phyloP scores from a whole-genome alignment of 352 stramenopile species.

The Pythium oligandrum region DNA sequence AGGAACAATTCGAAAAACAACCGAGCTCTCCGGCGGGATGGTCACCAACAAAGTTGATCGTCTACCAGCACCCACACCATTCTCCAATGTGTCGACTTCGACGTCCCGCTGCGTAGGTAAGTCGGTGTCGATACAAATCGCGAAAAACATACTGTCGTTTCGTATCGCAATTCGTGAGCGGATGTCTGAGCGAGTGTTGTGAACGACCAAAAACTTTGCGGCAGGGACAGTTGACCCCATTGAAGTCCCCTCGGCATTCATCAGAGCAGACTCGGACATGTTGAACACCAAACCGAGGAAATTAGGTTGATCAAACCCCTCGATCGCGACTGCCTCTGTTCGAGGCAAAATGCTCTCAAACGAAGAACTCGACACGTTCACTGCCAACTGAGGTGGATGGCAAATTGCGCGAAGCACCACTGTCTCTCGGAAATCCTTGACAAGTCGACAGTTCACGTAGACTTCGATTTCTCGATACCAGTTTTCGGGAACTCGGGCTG shows the following conservation, averaged over 20 bases:
- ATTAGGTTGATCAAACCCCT: conserved; percentile 51
- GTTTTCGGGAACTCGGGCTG: conserved; percentile 24
- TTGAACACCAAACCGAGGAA: conserved; percentile 80
- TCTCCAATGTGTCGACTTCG: conserved; percentile 58
- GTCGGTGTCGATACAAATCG: conserved; percentile 43
- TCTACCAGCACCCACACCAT: conserved; percentile 65
- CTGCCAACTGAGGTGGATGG: conserved; percentile 70
- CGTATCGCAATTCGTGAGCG: conserved; percentile 68
- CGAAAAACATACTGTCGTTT: conserved; percentile 88
- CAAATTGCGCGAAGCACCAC: conserved; percentile 76
- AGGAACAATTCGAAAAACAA: conserved; percentile 64
- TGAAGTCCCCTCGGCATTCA: conserved; percentile 24
- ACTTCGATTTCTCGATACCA: conserved; percentile 86
- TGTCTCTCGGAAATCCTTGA: conserved; percentile 86
- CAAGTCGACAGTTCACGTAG: conserved; percentile 83
- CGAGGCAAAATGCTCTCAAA: conserved; percentile 24
- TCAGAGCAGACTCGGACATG: conserved; percentile 65
- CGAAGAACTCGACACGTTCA: conserved; percentile 51
- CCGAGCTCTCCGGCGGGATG: conserved; percentile 47
- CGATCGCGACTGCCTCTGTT: not conserved
- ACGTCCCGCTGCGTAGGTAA: conserved; percentile 29
- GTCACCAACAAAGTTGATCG: conserved; percentile 63
- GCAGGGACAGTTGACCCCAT: conserved; percentile 24
- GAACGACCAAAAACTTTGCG: conserved; percentile 74
- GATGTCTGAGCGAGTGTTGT: conserved; percentile 61